phyloP scores from a whole-genome alignment of 129 eudicot genomes.

The Cynara cardunculus region DNA sequence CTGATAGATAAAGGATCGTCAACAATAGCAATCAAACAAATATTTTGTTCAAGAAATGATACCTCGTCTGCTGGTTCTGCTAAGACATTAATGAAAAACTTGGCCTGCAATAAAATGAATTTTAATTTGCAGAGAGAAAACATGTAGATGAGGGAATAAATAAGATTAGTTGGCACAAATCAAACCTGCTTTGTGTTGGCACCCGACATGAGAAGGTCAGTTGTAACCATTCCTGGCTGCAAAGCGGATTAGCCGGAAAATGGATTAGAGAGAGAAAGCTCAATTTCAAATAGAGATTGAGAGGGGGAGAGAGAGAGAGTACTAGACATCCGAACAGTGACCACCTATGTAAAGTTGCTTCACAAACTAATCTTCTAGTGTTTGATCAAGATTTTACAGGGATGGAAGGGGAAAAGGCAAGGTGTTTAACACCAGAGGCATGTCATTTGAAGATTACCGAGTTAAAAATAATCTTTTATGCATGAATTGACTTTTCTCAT shows the following conservation, averaged over 20 bases:
- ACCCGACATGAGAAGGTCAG: conserved; percentile 97
- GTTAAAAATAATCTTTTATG: not conserved
- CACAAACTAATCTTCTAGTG: no score
- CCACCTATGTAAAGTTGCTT: not conserved
- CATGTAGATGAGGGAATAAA: conserved; percentile 5
- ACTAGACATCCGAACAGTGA: not conserved
- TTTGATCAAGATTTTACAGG: not conserved
- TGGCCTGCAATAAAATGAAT: conserved; percentile 60
- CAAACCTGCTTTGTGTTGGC: conserved; percentile 93
- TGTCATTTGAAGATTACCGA: no score
- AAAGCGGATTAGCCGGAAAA: conserved; percentile 11
- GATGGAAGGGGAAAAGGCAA: not conserved
- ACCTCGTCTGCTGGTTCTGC: conserved; percentile 99
- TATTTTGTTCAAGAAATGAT: conserved; percentile 14
- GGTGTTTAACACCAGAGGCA: not conserved
- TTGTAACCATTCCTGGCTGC: conserved; percentile 99
- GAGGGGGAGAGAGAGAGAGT: not conserved
- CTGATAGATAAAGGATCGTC: not conserved
- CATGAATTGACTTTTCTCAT: not conserved
- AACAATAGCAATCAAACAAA: not conserved
- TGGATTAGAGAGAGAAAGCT: not conserved
- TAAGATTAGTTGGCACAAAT: not conserved
- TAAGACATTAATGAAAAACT: conserved; percentile 92
- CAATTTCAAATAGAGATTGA: not conserved
- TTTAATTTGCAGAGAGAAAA: conserved; percentile 1